Base-by-base conservation (phyloP, 495 filamentous ascomycete species). In the Aspergillus bertholletiae region DNA sequence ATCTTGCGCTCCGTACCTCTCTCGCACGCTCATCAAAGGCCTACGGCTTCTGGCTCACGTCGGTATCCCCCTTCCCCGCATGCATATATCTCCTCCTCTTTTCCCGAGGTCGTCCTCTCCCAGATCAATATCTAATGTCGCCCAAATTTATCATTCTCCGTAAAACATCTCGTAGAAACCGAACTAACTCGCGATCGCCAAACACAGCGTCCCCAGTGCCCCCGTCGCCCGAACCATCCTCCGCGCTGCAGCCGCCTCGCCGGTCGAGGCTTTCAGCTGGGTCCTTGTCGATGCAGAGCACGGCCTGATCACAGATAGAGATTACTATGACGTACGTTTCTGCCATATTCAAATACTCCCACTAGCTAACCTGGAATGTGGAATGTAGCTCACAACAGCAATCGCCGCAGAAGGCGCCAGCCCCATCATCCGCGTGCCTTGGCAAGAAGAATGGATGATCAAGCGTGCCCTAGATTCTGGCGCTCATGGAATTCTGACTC, bases 201-300 rank as follows among this genome's bases (percentile, higher is more conserved):
- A 18, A 1, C 2, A 52, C 41, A 72, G 69, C 3, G 63, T 72
- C 18, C 69, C 69, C 35, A 70, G 69, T 21, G 62, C 67, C 8
- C 57, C 55, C 20, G 56, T 68, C 30, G 69, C 68, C 22, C 68
- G 64, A 49, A 66, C 65, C 11, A 63, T 72, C 30, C 51, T 72
- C 13, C 69, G 65, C 51, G 63, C 63, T 12, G 53, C 61, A 23
- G 50, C 66, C 7, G 58, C 58, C 11, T 67, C 61, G 15, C 50
- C 63, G 6, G 46, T 49, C 34, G 58, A 57, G 2, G 55, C 57
- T 24, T 71, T 71, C 56, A 72, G 68, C 70, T 92, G 88, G 87
- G 83, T 92, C 4, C 73, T 90, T 62, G 81, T 92, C 34, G 89
- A 92, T 66, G 85, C 80, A 40, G 88, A 92, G 64, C 89, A 95